These are phyloP conservation scores for Sesbania bispinosa DNA, from an alignment of 306 rosid genomes.

Conservation along the genomic window DNA sequence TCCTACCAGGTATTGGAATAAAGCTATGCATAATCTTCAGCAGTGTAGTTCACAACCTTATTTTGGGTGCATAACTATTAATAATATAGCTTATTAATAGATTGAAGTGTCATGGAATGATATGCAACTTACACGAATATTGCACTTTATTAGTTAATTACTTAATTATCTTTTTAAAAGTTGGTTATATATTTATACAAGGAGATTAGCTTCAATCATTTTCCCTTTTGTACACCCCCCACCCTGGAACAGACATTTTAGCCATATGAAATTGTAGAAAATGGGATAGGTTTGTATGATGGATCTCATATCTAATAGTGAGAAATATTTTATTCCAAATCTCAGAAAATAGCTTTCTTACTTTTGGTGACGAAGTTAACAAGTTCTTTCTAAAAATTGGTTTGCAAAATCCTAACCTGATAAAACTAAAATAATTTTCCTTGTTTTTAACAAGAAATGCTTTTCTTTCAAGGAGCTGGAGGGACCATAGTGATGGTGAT, in stretches of 20 bases:
- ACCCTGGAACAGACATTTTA: background rate
- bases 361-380: background rate
- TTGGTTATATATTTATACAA: background rate
- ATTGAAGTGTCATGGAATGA: too few relatives aligned
- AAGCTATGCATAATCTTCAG: background rate
- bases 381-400: background rate
- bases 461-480: background rate
- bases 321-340: too few relatives aligned
- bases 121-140: too few relatives aligned
- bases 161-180: too few relatives aligned
- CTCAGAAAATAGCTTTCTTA: too few relatives aligned
- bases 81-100: too few relatives aligned
- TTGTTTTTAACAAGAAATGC: background rate
- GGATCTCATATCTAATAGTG: too few relatives aligned
- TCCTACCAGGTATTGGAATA: constrained; percentile 50
- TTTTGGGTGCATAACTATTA: too few relatives aligned
- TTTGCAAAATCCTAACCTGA: background rate
- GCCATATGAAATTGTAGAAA: too few relatives aligned
- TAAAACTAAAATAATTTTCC: background rate
- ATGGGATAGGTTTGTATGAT: too few relatives aligned
- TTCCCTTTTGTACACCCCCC: background rate
- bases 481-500: constrained; percentile 37
- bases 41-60: background rate
- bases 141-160: too few relatives aligned
- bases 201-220: background rate